Evolutionary conservation across 768 basidiomycete species (phyloP).

Genomic region (Coprinellus micaceus): DNA sequence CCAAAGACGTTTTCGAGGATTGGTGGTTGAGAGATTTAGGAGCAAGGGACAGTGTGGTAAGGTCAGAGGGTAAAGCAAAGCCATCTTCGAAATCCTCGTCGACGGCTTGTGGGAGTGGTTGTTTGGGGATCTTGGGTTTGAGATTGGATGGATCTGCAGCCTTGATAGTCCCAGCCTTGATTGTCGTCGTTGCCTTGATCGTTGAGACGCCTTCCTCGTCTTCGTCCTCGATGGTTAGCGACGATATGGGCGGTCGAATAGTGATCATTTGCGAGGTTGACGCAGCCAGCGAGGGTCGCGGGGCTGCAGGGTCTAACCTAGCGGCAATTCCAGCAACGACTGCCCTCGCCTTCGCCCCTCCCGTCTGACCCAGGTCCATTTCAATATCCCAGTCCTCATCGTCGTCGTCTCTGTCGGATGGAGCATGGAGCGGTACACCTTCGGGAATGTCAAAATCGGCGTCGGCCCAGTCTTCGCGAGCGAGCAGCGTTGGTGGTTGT

Average conservation of each 20-base stretch:
- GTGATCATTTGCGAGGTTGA: constrained; percentile 46
- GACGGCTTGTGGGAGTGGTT: constrained; percentile 35
- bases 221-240: constrained; percentile 53
- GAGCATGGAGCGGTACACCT: constrained; percentile 60
- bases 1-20: constrained; percentile 78
- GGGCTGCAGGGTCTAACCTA: constrained; percentile 27
- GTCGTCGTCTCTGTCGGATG: constrained; percentile 62
- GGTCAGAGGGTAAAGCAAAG: constrained; percentile 75
- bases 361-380: constrained; percentile 62
- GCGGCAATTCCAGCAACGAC: constrained; percentile 36
- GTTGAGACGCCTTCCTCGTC: constrained; percentile 82
- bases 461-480: constrained; percentile 81
- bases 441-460: constrained; percentile 86
- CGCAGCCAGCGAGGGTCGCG: constrained; percentile 19
- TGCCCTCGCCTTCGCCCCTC: constrained; percentile 43
- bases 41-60: constrained; percentile 78
- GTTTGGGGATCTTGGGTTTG: constrained; percentile 31
- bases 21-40: constrained; percentile 73
- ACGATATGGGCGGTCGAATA: constrained; percentile 61
- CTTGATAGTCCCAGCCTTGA: constrained; percentile 56
- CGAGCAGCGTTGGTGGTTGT: constrained; percentile 48
- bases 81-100: constrained; percentile 84
- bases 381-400: constrained; percentile 85
- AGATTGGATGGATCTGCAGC: constrained; percentile 43
- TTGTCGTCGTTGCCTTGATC: constrained; percentile 55